Evolutionary conservation across 306 rosid genomes (phyloP).

Genomic region (Cicer chorassanicum): DNA sequence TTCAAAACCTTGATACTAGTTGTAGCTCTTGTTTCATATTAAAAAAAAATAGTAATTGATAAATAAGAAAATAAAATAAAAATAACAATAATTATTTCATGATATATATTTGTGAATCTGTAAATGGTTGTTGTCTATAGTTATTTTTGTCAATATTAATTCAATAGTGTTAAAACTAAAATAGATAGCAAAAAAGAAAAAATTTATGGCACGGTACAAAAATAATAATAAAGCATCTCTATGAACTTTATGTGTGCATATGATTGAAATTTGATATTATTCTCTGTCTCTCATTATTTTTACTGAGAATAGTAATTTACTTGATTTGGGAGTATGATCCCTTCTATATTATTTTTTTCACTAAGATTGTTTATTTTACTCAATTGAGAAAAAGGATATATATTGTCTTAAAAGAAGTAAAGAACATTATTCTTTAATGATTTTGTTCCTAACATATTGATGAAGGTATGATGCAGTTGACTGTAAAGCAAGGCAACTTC

Average conservation of each 20-base stretch:
- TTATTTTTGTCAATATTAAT: conserved; percentile 33
- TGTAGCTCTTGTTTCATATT: background rate
- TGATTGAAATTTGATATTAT: background rate
- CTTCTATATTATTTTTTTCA: background rate
- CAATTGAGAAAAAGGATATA: conserved; percentile 13
- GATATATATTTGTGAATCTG: background rate
- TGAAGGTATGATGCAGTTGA: conserved; percentile 48
- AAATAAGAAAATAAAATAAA: background rate
- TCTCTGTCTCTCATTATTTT: conserved; percentile 9
- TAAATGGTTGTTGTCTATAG: conserved; percentile 32
- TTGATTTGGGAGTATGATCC: background rate
- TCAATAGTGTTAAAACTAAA: conserved; percentile 31
- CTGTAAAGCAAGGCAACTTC: conserved; percentile 49
- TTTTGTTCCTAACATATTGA: conserved; percentile 46
- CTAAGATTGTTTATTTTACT: background rate
- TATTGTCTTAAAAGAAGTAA: conserved; percentile 37
- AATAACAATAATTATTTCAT: too few relatives aligned
- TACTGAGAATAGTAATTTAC: conserved; percentile 1
- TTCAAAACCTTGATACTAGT: background rate
- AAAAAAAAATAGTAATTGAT: background rate
- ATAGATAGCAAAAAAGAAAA: background rate
- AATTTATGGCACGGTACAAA: conserved; percentile 27
- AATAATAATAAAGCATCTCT: conserved; percentile 39
- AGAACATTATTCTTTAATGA: conserved; percentile 41
- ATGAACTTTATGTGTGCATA: conserved; percentile 13